Percentiles rank a stretch among this genome's conserved stretches.
These are phyloP conservation scores for Microthlaspi erraticum DNA, from an alignment of 345 rosid genomes.

Conservation along the genomic window DNA sequence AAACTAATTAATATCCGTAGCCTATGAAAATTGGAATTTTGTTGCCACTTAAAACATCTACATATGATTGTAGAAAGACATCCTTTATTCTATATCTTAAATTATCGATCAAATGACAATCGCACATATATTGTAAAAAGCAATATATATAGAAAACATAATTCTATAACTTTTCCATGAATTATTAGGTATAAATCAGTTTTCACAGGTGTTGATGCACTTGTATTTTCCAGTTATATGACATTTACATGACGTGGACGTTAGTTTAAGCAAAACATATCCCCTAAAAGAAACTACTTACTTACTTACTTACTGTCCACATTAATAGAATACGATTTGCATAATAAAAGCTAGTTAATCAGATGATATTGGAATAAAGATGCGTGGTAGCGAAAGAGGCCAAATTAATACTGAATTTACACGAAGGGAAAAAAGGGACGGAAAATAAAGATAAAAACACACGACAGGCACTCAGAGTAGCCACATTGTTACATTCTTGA, in stretches of 20 bases:
- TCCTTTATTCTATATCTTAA: no score
- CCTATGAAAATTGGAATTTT: no score
- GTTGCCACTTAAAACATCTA: no score
- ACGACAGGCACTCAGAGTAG: conserved; percentile 20
- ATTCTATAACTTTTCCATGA: no score
- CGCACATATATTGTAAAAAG: no score
- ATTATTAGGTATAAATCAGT: neutral
- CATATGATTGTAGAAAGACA: no score
- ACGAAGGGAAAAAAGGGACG: neutral
- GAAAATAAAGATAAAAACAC: neutral
- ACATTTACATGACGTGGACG: neutral
- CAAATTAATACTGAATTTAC: neutral
- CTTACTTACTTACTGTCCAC: neutral
- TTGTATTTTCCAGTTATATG: neutral
- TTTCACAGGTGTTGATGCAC: no score
- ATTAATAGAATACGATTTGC: no score
- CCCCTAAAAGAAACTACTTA: neutral
- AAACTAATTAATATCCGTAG: no score
- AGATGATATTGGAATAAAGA: conserved; percentile 13
- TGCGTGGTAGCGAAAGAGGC: neutral
- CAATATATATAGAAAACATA: no score
- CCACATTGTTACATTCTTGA: conserved; percentile 34
- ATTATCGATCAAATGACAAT: no score
- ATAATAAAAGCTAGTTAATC: neutral
- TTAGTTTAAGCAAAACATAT: neutral